Evolutionary conservation across 164 flowering plant species (phyloP).

Genomic region (Macadamia tetraphylla): DNA sequence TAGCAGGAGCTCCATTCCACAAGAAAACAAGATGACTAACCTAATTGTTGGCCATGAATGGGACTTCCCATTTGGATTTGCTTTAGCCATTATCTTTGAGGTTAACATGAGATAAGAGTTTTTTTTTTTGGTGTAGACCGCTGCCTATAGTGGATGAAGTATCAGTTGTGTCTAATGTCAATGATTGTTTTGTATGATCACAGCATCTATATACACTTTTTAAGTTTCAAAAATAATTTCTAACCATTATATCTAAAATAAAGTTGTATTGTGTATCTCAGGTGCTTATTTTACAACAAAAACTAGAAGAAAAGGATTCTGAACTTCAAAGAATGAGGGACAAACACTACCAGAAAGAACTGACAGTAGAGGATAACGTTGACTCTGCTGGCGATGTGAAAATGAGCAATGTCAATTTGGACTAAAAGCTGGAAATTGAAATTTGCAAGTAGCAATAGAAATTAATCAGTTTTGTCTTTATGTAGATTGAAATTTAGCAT

Average conservation of each 20-base stretch:
- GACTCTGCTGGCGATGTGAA: slow-evolving; percentile 24
- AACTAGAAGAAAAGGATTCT: slow-evolving; percentile 59
- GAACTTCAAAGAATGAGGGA: slow-evolving; percentile 49
- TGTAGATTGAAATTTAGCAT: neutral
- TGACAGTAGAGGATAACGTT: slow-evolving; percentile 26
- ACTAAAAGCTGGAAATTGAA: slow-evolving; percentile 20
- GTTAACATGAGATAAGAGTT: too few relatives aligned
- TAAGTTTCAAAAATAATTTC: too few relatives aligned
- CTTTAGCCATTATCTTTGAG: too few relatives aligned
- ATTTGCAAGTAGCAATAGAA: neutral
- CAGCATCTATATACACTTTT: too few relatives aligned
- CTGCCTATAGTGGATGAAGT: too few relatives aligned
- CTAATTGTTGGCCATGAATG: too few relatives aligned
- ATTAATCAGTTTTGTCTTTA: neutral
- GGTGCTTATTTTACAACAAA: slow-evolving; percentile 66
- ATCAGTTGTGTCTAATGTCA: too few relatives aligned
- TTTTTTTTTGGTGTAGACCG: too few relatives aligned
- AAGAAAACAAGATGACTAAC: too few relatives aligned
- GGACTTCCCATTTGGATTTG: too few relatives aligned
- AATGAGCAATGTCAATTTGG: slow-evolving; percentile 18
- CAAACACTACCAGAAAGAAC: slow-evolving; percentile 34
- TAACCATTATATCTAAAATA: neutral
- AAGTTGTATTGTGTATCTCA: slow-evolving; percentile 18
- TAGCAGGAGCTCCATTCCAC: too few relatives aligned
- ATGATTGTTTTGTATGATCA: too few relatives aligned